Evolutionary conservation across 495 filamentous ascomycete species (phyloP).

Genomic region (Podospora pseudopauciseta): DNA sequence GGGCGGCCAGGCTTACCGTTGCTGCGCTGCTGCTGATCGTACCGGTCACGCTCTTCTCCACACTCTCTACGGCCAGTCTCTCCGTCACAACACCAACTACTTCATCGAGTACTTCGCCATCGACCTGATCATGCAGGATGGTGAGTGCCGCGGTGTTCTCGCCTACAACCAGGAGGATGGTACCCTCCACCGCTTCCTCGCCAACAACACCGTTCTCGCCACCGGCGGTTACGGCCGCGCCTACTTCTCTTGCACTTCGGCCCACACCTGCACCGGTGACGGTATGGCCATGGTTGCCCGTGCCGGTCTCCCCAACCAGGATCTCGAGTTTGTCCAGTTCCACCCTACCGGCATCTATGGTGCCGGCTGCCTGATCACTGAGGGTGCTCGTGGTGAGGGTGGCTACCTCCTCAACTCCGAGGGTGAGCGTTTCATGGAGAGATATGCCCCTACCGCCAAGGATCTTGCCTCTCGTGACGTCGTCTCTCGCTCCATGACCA

Average conservation of each 20-base stretch:
- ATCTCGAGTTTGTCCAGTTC: slow-evolving; percentile 99
- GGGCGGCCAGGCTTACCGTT: slow-evolving; percentile 95
- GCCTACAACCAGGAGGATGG: slow-evolving; percentile 98
- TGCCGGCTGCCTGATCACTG: slow-evolving; percentile 96
- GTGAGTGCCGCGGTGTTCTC: slow-evolving; percentile 90
- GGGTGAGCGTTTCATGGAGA: slow-evolving; percentile 98
- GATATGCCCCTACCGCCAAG: slow-evolving; percentile 96
- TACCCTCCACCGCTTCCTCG: slow-evolving; percentile 91
- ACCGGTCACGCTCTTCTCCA: slow-evolving; percentile 95
- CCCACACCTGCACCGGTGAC: slow-evolving; percentile 97
- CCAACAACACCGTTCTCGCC: slow-evolving; percentile 91
- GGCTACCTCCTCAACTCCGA: slow-evolving; percentile 94
- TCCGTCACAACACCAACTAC: slow-evolving; percentile 97
- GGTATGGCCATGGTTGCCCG: slow-evolving; percentile 98
- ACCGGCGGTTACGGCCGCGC: slow-evolving; percentile 95
- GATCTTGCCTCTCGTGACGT: slow-evolving; percentile 92
- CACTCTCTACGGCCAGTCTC: slow-evolving; percentile 96
- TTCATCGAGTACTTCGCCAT: slow-evolving; percentile 99
- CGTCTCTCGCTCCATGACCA: slow-evolving; percentile 92
- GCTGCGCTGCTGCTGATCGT: slow-evolving; percentile 90
- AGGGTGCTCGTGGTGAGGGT: slow-evolving; percentile 97
- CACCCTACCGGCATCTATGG: slow-evolving; percentile 99
- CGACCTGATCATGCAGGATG: slow-evolving; percentile 94
- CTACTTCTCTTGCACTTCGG: slow-evolving; percentile 96
- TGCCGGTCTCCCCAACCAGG: slow-evolving; percentile 96